These are phyloP conservation scores for Phytophthora hibernalis DNA, from an alignment of 352 stramenopile species.

Conservation along the genomic window DNA sequence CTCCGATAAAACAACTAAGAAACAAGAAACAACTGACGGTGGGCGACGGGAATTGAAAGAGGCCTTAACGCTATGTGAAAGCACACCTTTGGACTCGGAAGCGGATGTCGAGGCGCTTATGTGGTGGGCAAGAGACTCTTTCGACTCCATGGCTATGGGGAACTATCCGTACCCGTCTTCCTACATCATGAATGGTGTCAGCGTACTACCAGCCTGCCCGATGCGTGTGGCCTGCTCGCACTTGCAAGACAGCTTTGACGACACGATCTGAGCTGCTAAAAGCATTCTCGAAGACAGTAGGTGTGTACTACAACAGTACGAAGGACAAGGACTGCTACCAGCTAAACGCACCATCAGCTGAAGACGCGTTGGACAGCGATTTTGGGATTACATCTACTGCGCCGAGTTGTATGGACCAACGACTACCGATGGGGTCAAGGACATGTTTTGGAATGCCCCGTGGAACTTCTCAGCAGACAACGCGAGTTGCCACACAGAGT, in stretches of 20 bases:
- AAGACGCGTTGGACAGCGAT: too few species aligned
- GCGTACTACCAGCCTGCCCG: conserved; percentile 72
- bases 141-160: conserved; percentile 88
- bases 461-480: conserved; percentile 49
- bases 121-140: conserved; percentile 52
- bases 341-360: conserved; percentile 12
- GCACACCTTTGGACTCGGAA: conserved; percentile 22
- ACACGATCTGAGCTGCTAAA: conserved; percentile 32
- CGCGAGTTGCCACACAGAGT: conserved; percentile 46
- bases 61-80: conserved; percentile 40
- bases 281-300: conserved; percentile 40
- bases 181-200: conserved; percentile 83
- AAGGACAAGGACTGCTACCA: conserved; percentile 38
- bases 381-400: conserved; percentile 57
- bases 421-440: conserved; percentile 52
- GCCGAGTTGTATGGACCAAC: conserved; percentile 54
- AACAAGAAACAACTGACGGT: conserved; percentile 28
- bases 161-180: too few species aligned
- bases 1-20: too few species aligned
- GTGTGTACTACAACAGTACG: conserved; percentile 55
- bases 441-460: conserved; percentile 72
- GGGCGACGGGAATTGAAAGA: conserved; percentile 37
- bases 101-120: conserved; percentile 44
- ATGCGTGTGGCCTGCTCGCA: conserved; percentile 72
- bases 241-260: conserved; percentile 30